Conservation (phyloP, 1,284 basidiomycete species). For the Thecaphora frezii region DNA sequence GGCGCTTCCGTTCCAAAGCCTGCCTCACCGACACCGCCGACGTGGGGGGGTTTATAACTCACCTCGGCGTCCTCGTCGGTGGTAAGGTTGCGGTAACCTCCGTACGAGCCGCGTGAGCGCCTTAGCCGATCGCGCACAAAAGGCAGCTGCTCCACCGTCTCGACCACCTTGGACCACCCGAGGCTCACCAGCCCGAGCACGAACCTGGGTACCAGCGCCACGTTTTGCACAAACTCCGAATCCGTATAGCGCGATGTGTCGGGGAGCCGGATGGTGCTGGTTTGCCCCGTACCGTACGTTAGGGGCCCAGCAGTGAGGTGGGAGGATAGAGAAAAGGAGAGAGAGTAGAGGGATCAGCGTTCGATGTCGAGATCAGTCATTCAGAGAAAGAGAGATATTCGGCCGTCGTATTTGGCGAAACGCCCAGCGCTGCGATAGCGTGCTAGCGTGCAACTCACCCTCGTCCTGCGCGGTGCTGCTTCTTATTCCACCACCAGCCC, state of each 20-base stretch:
- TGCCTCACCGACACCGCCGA: no score
- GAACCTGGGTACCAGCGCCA: conserved; percentile 31
- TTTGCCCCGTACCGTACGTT: no score
- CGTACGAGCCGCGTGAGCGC: conserved; percentile 33
- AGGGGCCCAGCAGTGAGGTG: no score
- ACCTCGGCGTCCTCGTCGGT: conserved; percentile 53
- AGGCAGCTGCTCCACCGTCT: conserved; percentile 36
- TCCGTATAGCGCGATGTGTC: conserved; percentile 51
- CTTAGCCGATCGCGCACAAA: conserved; percentile 19
- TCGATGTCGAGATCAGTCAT: no score
- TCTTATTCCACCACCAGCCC: conserved; percentile 62
- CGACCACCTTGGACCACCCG: conserved; percentile 21
- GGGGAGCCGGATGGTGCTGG: conserved; percentile 26
- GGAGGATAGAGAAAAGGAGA: neutral
- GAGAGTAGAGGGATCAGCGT: no score
- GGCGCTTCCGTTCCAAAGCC: neutral
- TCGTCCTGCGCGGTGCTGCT: conserved; percentile 61
- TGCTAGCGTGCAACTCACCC: neutral
- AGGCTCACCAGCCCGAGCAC: conserved; percentile 30
- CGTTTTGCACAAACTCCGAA: conserved; percentile 72
- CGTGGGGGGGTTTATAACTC: neutral
- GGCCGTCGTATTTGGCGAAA: no score
- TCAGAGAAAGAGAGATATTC: no score
- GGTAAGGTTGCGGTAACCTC: conserved; percentile 49
- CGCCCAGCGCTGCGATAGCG: no score